Conservation (phyloP, 2,329 filamentous ascomycete genomes). For the Colletotrichum phormii region DNA sequence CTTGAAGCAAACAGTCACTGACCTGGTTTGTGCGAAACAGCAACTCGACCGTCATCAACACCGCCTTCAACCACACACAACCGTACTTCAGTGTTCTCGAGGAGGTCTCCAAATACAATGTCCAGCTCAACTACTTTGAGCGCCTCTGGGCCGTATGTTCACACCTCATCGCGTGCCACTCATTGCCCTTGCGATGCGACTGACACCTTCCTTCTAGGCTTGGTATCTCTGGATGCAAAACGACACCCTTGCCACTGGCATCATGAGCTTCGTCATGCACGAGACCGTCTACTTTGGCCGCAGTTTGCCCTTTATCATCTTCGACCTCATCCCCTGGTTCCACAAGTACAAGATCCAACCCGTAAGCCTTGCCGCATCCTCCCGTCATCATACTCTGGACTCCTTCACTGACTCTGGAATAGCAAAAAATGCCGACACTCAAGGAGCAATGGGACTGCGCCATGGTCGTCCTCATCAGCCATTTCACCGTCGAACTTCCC, state of each 20-base stretch:
- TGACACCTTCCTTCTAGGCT: constrained; percentile 56
- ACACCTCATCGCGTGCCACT: constrained; percentile 28
- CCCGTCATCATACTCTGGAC: background rate
- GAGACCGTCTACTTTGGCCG: constrained; percentile 95
- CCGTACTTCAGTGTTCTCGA: constrained; percentile 70
- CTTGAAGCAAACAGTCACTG: constrained; percentile 17
- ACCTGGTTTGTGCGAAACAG: constrained; percentile 45
- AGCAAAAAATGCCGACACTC: constrained; percentile 87
- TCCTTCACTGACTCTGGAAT: background rate
- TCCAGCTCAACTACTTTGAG: constrained; percentile 88
- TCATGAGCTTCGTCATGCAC: constrained; percentile 97
- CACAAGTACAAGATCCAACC: constrained; percentile 95
- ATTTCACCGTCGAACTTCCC: constrained; percentile 97
- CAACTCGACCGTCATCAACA: constrained; percentile 61
- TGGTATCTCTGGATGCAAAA: constrained; percentile 99
- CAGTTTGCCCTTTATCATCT: constrained; percentile 89
- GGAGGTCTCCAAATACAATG: constrained; percentile 78
- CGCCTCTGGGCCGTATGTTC: constrained; percentile 83
- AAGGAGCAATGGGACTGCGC: constrained; percentile 97
- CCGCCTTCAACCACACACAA: constrained; percentile 59
- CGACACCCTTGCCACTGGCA: constrained; percentile 93
- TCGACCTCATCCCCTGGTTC: constrained; percentile 89
- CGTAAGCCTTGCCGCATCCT: constrained; percentile 61
- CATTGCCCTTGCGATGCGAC: constrained; percentile 3
- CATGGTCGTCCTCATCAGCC: constrained; percentile 89